Percentiles rank a stretch among this genome's conserved stretches.
These are phyloP conservation scores for Hibiscus syriacus DNA, from an alignment of 345 rosid species.

Conservation along the genomic window DNA sequence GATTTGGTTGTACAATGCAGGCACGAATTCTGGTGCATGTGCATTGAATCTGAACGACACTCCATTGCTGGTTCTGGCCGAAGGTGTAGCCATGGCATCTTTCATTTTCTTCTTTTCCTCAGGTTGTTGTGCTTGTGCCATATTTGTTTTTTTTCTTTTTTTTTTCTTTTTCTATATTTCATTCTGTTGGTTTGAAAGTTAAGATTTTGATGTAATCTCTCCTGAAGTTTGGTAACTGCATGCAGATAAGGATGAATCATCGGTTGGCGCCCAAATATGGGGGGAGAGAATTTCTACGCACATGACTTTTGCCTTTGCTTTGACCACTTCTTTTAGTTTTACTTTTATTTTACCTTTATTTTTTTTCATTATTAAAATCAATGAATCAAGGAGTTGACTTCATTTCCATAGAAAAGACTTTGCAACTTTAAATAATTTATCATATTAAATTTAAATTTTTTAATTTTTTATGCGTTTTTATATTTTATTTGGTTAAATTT, in stretches of 20 bases:
- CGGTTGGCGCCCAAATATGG: conserved; percentile 41
- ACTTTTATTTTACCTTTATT: no score
- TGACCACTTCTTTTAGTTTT: no score
- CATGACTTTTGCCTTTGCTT: conserved; percentile 24
- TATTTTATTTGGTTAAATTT: no score
- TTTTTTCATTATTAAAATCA: no score
- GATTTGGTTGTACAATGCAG: conserved; percentile 47
- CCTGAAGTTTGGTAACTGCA: conserved; percentile 36
- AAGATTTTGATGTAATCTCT: conserved; percentile 18
- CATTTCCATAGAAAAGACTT: no score
- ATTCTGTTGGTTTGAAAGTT: neutral
- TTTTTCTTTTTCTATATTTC: neutral
- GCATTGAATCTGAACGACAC: conserved; percentile 79
- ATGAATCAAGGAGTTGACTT: no score
- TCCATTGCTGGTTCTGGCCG: conserved; percentile 16
- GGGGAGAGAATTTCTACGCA: conserved; percentile 7
- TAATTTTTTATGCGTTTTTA: no score
- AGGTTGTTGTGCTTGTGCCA: conserved; percentile 53
- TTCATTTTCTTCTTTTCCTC: conserved; percentile 20
- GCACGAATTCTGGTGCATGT: conserved; percentile 86
- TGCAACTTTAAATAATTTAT: no score
- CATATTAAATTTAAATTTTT: no score
- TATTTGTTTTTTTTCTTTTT: neutral
- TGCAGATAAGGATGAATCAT: conserved; percentile 39
- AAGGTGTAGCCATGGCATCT: conserved; percentile 1